Percentiles rank a stretch among this genome's conserved stretches.
phyloP scores from a whole-genome alignment of 1,284 basidiomycete genomes.

The Ustilago nuda region DNA sequence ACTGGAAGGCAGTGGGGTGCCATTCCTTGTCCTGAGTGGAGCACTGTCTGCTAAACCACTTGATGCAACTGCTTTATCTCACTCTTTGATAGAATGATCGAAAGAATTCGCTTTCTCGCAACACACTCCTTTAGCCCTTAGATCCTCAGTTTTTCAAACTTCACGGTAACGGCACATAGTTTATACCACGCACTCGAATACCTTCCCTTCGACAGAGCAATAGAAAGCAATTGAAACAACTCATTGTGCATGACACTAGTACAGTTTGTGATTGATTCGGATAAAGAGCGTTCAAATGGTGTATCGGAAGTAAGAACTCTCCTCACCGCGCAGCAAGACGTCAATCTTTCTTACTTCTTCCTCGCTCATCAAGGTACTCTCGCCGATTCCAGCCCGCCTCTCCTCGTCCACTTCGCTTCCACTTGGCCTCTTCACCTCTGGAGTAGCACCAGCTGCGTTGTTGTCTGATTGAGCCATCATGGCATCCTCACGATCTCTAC shows the following conservation, averaged over 20 bases:
- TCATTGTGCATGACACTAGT: not conserved
- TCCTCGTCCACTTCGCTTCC: conserved; percentile 11
- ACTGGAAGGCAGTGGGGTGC: conserved; percentile 50
- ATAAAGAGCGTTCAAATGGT: conserved; percentile 27
- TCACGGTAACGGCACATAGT: conserved; percentile 2
- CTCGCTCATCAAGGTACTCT: conserved; percentile 10
- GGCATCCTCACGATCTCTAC: conserved; percentile 19
- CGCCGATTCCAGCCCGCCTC: not conserved
- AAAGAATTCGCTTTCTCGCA: not conserved
- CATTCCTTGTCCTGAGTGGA: conserved; percentile 51
- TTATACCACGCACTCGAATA: not conserved
- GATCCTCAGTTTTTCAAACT: not conserved
- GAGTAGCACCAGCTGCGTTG: not conserved
- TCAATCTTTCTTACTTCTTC: conserved; percentile 33
- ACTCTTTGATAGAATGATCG: not conserved
- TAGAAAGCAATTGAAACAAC: not conserved
- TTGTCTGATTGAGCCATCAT: not conserved
- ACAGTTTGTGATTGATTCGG: not conserved
- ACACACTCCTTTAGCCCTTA: not conserved
- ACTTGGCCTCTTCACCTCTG: not conserved
- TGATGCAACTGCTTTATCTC: not conserved
- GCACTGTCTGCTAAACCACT: conserved; percentile 37
- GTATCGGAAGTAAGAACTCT: conserved; percentile 52
- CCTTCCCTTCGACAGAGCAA: not conserved
- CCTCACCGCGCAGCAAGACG: conserved; percentile 43